Conservation (phyloP, 2,329 filamentous ascomycete genomes). For the Blastomyces gilchristii region DNA sequence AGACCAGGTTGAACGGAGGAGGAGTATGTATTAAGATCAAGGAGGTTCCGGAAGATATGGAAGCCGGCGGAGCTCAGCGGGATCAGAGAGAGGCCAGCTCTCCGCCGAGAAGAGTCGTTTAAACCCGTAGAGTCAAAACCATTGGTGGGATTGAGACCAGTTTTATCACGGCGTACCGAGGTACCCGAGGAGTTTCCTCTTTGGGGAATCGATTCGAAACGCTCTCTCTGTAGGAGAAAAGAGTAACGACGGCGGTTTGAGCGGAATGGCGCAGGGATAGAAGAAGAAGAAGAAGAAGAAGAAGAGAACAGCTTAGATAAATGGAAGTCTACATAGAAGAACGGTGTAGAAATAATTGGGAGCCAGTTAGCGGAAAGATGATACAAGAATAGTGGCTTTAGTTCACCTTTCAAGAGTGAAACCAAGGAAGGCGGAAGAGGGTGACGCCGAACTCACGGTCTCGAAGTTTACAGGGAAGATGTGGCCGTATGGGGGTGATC, state of each 20-base stretch:
- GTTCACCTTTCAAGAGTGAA: background rate
- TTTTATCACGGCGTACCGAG: background rate
- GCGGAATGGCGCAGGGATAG: background rate
- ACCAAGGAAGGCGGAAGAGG: background rate
- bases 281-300: no score
- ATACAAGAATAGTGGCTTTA: background rate
- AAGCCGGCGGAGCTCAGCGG: conserved; percentile 23
- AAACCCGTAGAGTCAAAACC: conserved; percentile 2
- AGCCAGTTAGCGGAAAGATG: background rate
- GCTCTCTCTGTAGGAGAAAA: background rate
- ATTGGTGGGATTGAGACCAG: background rate
- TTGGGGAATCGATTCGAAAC: background rate
- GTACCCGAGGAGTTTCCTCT: background rate
- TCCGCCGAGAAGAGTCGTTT: conserved; percentile 27
- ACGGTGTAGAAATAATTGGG: background rate
- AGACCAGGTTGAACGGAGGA: background rate
- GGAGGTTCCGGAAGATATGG: conserved; percentile 12
- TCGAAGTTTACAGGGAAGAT: background rate
- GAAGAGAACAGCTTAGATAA: background rate
- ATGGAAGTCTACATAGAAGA: background rate
- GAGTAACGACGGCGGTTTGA: conserved; percentile 1
- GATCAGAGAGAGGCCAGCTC: conserved; percentile 34
- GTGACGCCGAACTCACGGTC: background rate
- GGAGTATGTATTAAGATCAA: background rate
- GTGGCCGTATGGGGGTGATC: background rate